Evolutionary conservation across 2,329 filamentous ascomycete species (phyloP).

Genomic region (Beauveria sp.): DNA sequence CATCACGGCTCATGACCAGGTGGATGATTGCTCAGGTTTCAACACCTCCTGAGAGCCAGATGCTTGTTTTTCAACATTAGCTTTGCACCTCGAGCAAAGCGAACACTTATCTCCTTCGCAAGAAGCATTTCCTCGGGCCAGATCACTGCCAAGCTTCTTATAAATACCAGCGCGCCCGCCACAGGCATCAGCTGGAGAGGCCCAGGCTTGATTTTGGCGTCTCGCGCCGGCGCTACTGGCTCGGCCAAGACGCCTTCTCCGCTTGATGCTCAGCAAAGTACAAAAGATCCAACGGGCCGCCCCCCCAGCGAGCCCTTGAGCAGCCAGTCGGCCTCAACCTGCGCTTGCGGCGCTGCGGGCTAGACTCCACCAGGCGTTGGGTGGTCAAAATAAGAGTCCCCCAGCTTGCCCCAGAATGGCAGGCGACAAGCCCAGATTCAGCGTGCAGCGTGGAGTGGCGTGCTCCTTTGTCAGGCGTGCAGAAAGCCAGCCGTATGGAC

Average conservation of each 20-base stretch:
- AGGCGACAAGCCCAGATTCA: conserved; percentile 2
- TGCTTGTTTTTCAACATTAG: too few relatives aligned
- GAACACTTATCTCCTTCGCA: too few relatives aligned
- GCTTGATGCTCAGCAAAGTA: not conserved
- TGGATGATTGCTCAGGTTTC: too few relatives aligned
- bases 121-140: not conserved
- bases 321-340: not conserved
- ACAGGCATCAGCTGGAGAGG: not conserved
- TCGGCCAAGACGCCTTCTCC: not conserved
- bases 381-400: not conserved
- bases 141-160: not conserved
- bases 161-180: not conserved
- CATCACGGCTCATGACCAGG: too few relatives aligned
- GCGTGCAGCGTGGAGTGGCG: not conserved
- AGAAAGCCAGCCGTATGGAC: too few relatives aligned
- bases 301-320: not conserved
- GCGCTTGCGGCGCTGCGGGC: not conserved
- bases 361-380: not conserved
- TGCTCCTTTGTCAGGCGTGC: not conserved
- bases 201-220: not conserved
- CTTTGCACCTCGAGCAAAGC: too few relatives aligned
- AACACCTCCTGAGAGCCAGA: too few relatives aligned
- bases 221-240: not conserved
- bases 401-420: conserved; percentile 5
- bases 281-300: conserved; percentile 5